These are phyloP conservation scores for Xerophyta viscosa DNA, from an alignment of 106 monocot genomes.

Conservation along the genomic window DNA sequence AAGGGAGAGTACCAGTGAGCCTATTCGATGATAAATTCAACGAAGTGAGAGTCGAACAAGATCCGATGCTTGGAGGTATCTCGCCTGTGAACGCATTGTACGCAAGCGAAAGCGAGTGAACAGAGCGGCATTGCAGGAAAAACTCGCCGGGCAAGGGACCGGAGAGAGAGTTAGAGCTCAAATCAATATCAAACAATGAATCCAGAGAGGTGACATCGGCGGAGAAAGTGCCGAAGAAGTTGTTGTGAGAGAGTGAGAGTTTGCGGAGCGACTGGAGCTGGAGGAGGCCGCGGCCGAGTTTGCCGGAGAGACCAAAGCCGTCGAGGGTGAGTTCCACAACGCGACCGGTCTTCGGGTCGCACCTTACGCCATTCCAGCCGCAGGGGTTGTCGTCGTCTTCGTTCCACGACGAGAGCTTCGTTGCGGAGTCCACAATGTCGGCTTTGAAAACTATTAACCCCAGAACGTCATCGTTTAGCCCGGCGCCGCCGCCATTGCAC, in stretches of 20 bases:
- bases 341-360: slow-evolving; percentile 41
- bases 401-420: slow-evolving; percentile 74
- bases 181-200: slow-evolving; percentile 34
- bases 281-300: slow-evolving; percentile 69
- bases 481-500: slow-evolving; percentile 9
- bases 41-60: slow-evolving; percentile 39
- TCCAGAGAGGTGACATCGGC: slow-evolving; percentile 35
- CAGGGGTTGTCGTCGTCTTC: slow-evolving; percentile 74
- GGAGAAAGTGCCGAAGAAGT: slow-evolving; percentile 59
- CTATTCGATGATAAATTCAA: slow-evolving; percentile 63
- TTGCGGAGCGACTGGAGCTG: slow-evolving; percentile 47
- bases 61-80: slow-evolving; percentile 34
- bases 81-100: slow-evolving; percentile 34
- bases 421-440: slow-evolving; percentile 52
- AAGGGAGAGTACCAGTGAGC: slow-evolving; percentile 55
- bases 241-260: slow-evolving; percentile 72
- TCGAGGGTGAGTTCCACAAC: slow-evolving; percentile 50
- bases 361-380: slow-evolving; percentile 54
- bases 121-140: slow-evolving; percentile 44
- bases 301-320: slow-evolving; percentile 68
- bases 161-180: slow-evolving; percentile 58
- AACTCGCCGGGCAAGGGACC: slow-evolving; percentile 47
- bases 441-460: slow-evolving; percentile 95
- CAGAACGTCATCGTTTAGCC: slow-evolving; percentile 86
- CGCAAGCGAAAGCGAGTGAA: slow-evolving; percentile 32